phyloP scores from a whole-genome alignment of 106 monocot genomes.

The Acorus gramineus region DNA sequence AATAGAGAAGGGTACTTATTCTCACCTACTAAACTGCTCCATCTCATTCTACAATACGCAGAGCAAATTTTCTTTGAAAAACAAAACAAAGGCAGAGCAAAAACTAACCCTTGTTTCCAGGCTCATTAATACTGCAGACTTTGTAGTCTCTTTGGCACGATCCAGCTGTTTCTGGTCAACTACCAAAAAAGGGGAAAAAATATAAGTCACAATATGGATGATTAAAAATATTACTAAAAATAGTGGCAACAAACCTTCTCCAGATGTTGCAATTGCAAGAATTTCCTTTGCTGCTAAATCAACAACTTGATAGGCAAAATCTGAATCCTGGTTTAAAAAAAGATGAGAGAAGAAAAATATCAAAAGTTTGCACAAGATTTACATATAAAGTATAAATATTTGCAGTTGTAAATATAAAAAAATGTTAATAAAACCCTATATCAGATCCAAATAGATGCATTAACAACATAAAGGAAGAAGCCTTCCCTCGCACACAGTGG shows the following conservation, averaged over 20 bases:
- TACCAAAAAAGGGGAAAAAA: slow-evolving; percentile 13
- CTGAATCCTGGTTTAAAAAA: slow-evolving; percentile 30
- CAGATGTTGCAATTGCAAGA: slow-evolving; percentile 58
- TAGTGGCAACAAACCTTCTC: slow-evolving; percentile 42
- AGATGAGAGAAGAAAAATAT: neutral
- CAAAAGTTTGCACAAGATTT: no score
- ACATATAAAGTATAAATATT: no score
- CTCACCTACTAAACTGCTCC: no score
- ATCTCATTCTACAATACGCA: no score
- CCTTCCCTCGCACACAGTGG: no score
- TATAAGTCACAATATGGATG: neutral
- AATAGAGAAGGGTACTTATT: no score
- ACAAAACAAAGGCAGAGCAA: slow-evolving; percentile 1
- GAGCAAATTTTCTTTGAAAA: no score
- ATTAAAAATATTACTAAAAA: neutral
- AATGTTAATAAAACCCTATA: no score
- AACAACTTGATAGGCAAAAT: slow-evolving; percentile 55
- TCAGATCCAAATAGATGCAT: no score
- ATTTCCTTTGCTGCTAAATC: slow-evolving; percentile 77
- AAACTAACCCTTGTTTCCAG: slow-evolving; percentile 62
- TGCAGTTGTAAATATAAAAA: no score
- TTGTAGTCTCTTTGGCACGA: slow-evolving; percentile 66
- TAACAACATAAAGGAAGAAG: no score
- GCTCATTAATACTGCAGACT: slow-evolving; percentile 71
- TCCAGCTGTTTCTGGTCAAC: slow-evolving; percentile 67